These are phyloP conservation scores for Hibiscus trionum DNA, from an alignment of 345 rosid species.

Conservation along the genomic window DNA sequence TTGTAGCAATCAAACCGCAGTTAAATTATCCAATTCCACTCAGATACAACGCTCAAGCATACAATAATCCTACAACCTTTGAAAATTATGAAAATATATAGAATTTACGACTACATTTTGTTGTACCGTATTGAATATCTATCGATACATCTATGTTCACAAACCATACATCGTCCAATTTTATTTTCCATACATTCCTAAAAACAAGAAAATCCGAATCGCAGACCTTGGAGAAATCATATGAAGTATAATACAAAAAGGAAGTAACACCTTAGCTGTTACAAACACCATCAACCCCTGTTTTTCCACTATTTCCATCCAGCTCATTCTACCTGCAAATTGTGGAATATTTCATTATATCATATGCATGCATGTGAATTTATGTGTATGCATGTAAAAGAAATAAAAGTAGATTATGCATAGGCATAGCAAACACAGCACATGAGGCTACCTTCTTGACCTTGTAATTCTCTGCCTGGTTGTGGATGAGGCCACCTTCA, in stretches of 20 bases:
- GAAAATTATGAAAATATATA: too few species aligned
- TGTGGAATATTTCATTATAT: neutral
- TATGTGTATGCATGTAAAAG: too few species aligned
- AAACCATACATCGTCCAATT: neutral
- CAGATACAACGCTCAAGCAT: too few species aligned
- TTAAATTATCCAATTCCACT: too few species aligned
- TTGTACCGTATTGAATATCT: neutral
- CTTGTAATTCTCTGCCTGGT: constrained; percentile 22
- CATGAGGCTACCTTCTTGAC: constrained; percentile 26
- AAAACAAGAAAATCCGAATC: too few species aligned
- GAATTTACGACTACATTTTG: neutral
- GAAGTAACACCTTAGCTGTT: neutral
- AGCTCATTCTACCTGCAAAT: neutral
- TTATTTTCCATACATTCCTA: neutral
- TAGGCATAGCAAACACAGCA: neutral
- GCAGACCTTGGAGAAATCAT: too few species aligned
- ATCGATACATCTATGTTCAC: neutral
- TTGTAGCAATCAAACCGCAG: too few species aligned
- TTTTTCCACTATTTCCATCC: neutral
- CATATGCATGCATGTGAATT: neutral
- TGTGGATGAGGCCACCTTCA: constrained; percentile 10
- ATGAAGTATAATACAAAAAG: neutral
- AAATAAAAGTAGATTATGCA: neutral
- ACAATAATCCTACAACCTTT: too few species aligned
- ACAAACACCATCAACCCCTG: neutral